phyloP scores from a whole-genome alignment of 352 stramenopile genomes.

The Globisporangium spiculum region DNA sequence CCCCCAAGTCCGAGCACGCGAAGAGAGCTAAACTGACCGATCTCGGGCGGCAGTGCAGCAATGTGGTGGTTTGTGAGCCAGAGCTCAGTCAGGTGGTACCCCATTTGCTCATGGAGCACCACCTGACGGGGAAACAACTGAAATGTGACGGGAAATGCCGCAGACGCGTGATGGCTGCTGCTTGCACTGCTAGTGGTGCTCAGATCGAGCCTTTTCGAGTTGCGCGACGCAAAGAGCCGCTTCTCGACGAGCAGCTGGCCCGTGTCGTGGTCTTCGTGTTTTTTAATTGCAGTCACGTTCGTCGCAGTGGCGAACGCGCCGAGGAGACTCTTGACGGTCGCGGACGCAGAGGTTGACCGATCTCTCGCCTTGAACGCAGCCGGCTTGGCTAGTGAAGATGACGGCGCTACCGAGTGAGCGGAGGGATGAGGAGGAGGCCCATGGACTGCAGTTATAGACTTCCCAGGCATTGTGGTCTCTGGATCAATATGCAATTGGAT shows the following conservation, averaged over 20 bases:
- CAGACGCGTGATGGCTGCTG: background rate
- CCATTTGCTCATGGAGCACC: slow-evolving; percentile 27
- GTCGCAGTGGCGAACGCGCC: background rate
- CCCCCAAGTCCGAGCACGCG: slow-evolving; percentile 55
- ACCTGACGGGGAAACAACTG: slow-evolving; percentile 46
- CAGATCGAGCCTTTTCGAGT: slow-evolving; percentile 37
- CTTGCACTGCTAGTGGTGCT: slow-evolving; percentile 17
- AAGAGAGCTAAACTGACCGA: slow-evolving; percentile 41
- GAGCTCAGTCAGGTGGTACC: slow-evolving; percentile 43
- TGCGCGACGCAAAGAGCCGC: slow-evolving; percentile 25
- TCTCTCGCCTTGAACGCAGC: slow-evolving; percentile 2
- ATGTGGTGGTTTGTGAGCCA: slow-evolving; percentile 71
- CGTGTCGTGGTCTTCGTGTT: background rate
- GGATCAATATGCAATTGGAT: background rate
- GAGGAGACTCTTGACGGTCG: background rate
- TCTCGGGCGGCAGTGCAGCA: slow-evolving; percentile 37
- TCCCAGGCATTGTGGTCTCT: background rate
- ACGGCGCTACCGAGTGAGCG: background rate
- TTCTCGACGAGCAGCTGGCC: slow-evolving; percentile 23
- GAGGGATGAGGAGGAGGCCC: background rate
- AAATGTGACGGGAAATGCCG: slow-evolving; percentile 12
- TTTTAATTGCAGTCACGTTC: background rate
- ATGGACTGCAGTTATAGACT: background rate
- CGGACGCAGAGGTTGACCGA: background rate
- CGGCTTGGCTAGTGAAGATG: background rate